phyloP scores from a whole-genome alignment of 768 basidiomycete species.

The Pisolithus marmoratus region DNA sequence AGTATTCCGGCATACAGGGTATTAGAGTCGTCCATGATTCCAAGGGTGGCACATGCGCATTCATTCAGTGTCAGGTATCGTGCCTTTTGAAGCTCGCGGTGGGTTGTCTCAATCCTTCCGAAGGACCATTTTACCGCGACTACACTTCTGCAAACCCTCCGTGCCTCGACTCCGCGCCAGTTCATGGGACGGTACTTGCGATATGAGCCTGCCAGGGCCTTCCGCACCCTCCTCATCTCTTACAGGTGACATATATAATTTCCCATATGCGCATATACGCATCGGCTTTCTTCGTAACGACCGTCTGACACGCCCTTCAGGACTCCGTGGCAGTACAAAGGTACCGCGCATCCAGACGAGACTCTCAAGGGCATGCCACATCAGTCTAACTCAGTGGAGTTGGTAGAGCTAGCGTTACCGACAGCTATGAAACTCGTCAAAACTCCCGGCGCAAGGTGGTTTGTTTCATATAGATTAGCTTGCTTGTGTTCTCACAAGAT shows the following conservation, averaged over 20 bases:
- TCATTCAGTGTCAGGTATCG: conserved; percentile 77
- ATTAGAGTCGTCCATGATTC: conserved; percentile 70
- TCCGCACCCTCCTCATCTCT: conserved; percentile 67
- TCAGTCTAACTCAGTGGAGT: conserved; percentile 14
- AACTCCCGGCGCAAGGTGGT: conserved; percentile 47
- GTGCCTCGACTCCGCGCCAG: conserved; percentile 47
- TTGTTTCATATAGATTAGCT: neutral
- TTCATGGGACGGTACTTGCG: conserved; percentile 72
- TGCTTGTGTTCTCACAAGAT: neutral
- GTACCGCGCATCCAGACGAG: conserved; percentile 10
- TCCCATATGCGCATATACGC: conserved; percentile 16
- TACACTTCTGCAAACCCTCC: conserved; percentile 54
- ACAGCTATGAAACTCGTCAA: conserved; percentile 58
- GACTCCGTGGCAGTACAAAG: conserved; percentile 17
- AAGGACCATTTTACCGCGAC: conserved; percentile 57
- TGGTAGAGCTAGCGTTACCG: conserved; percentile 45
- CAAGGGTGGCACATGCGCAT: conserved; percentile 77
- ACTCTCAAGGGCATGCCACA: conserved; percentile 9
- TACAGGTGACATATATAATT: conserved; percentile 47
- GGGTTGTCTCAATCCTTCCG: neutral
- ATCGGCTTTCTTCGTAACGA: neutral
- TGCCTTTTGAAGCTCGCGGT: neutral
- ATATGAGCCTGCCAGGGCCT: conserved; percentile 73
- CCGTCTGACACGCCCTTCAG: conserved; percentile 9
- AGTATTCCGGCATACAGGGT: conserved; percentile 57